Conservation (phyloP, 805 yeast genomes). For the Sugiyamaella qingdaonensis region DNA sequence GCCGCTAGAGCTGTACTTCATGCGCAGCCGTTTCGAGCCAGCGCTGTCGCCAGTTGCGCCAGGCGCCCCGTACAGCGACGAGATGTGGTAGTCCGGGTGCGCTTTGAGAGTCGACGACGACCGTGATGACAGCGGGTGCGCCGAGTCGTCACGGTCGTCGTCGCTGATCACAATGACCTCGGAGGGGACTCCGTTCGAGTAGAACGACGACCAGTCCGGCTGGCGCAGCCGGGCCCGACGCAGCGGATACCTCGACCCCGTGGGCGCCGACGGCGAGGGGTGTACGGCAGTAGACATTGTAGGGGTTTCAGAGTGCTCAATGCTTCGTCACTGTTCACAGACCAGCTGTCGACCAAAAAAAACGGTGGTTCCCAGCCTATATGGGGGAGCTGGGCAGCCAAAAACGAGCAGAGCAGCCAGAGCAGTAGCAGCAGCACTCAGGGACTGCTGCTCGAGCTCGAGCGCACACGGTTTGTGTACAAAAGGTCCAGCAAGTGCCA, state of each 20-base stretch:
- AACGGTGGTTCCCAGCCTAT: too few species aligned
- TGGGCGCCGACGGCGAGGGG: conserved; percentile 12
- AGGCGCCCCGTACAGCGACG: not conserved
- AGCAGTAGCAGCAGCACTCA: too few species aligned
- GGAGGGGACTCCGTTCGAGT: conserved; percentile 30
- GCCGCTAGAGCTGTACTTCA: not conserved
- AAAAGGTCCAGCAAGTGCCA: too few species aligned
- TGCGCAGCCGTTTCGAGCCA: conserved; percentile 1
- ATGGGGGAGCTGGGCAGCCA: too few species aligned
- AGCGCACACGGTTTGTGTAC: too few species aligned
- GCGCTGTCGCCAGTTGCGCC: not conserved
- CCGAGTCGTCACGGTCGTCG: conserved; percentile 21
- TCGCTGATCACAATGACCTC: conserved; percentile 33
- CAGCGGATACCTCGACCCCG: not conserved
- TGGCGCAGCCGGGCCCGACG: conserved; percentile 12
- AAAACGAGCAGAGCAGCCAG: too few species aligned
- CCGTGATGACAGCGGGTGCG: conserved; percentile 1
- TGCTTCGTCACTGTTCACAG: not conserved
- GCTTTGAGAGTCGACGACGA: conserved; percentile 1
- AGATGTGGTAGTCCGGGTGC: conserved; percentile 1
- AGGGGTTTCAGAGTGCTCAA: too few species aligned
- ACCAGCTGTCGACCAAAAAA: too few species aligned
- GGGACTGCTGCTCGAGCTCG: too few species aligned
- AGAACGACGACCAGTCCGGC: conserved; percentile 44
- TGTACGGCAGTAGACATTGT: conserved; percentile 22